Percentiles rank a stretch among this genome's conserved stretches.
Conservation (phyloP, 345 rosid species). For the Passiflora organensis region DNA sequence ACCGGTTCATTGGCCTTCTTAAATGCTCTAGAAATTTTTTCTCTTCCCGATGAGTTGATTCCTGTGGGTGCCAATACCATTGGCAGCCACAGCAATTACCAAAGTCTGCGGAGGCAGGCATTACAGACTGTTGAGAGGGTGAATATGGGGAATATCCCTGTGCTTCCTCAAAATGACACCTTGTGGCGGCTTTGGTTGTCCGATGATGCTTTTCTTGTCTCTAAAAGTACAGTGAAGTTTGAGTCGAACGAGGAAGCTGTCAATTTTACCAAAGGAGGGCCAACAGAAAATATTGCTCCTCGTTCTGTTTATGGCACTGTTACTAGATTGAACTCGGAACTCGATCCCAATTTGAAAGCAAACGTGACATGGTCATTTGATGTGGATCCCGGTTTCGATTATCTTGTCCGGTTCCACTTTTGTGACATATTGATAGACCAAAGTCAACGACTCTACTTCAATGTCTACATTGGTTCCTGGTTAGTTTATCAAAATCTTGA, state of each 20-base stretch:
- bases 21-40: conserved; percentile 69
- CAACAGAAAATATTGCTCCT: conserved; percentile 51
- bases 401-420: conserved; percentile 72
- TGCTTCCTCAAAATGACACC: conserved; percentile 46
- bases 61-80: conserved; percentile 40
- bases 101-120: conserved; percentile 33
- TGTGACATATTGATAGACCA: conserved; percentile 45
- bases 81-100: conserved; percentile 16
- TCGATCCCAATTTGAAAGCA: conserved; percentile 20
- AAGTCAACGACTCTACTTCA: conserved; percentile 21
- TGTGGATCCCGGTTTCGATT: conserved; percentile 61
- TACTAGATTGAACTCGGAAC: conserved; percentile 33
- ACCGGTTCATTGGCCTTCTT: conserved; percentile 52
- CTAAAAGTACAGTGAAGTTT: conserved; percentile 18
- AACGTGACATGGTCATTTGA: conserved; percentile 71
- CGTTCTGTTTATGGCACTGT: conserved; percentile 71
- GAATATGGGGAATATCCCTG: conserved; percentile 70
- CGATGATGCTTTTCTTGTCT: conserved; percentile 42
- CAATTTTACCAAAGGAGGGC: conserved; percentile 30
- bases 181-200: conserved; percentile 76
- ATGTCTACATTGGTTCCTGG: conserved; percentile 52
- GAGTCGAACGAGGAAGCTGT: conserved; percentile 42
- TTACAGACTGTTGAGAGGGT: conserved; percentile 72
- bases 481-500: conserved; percentile 39
- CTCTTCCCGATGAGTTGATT: conserved; percentile 51